Conservation (phyloP, 2,329 filamentous ascomycete genomes). For the Ascochyta fabae region DNA sequence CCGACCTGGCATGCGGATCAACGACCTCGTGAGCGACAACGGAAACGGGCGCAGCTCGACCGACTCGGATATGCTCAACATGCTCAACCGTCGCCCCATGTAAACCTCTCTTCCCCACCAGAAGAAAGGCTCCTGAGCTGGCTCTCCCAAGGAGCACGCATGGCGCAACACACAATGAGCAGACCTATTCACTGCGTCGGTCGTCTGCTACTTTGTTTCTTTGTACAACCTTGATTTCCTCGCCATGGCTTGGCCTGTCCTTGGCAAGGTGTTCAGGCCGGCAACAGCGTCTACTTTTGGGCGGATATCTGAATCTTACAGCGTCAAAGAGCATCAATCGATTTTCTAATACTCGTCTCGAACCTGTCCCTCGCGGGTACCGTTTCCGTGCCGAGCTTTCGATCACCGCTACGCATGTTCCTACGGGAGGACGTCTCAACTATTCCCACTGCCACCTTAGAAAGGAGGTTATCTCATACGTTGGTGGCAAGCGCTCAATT, state of each 20-base stretch:
- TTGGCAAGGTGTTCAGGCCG: slow-evolving; percentile 24
- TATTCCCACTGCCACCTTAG: slow-evolving; percentile 2
- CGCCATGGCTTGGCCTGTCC: slow-evolving; percentile 20
- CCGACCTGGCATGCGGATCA: slow-evolving; percentile 52
- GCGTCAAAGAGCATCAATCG: slow-evolving; percentile 29
- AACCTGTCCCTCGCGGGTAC: slow-evolving; percentile 12
- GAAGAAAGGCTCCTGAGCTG: slow-evolving; percentile 36
- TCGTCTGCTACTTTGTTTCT: slow-evolving; percentile 22
- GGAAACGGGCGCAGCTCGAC: slow-evolving; percentile 49
- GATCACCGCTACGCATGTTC: slow-evolving; percentile 11
- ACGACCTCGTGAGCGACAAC: slow-evolving; percentile 49
- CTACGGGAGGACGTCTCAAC: slow-evolving; percentile 18
- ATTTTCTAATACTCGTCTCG: slow-evolving; percentile 23
- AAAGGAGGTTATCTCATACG: slow-evolving; percentile 11
- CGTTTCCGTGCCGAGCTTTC: slow-evolving; percentile 18
- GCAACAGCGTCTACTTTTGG: slow-evolving; percentile 31
- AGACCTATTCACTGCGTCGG: slow-evolving; percentile 2
- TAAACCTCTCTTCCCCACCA: slow-evolving; percentile 23
- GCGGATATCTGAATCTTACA: slow-evolving; percentile 30
- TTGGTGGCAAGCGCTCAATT: slow-evolving; percentile 31
- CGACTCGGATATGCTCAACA: slow-evolving; percentile 53
- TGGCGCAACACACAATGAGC: slow-evolving; percentile 17
- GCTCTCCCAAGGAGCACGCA: slow-evolving; percentile 36
- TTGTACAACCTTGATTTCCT: slow-evolving; percentile 31
- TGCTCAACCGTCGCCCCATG: slow-evolving; percentile 50